Percentiles rank a stretch among this genome's conserved stretches.
phyloP scores from a whole-genome alignment of 2,329 filamentous ascomycete species.

The Penicillium sp. region DNA sequence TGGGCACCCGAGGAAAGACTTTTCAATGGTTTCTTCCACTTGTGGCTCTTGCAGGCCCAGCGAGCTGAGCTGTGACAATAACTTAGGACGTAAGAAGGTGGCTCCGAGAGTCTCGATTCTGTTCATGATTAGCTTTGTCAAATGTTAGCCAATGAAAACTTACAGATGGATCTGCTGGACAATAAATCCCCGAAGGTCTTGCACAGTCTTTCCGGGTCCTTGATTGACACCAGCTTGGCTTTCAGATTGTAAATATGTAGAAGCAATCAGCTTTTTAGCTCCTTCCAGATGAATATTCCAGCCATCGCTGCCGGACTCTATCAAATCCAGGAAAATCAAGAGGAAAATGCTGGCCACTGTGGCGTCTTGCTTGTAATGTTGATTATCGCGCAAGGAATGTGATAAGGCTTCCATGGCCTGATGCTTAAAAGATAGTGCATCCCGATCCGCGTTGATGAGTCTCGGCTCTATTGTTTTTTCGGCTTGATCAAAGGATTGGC shows the following conservation, averaged over 20 bases:
- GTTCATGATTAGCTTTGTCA: background rate
- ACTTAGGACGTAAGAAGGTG: constrained; percentile 32
- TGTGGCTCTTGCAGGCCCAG: constrained; percentile 13
- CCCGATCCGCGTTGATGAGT: constrained; percentile 21
- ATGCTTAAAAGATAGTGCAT: constrained; percentile 36
- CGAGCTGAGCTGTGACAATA: constrained; percentile 26
- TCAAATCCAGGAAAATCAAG: constrained; percentile 32
- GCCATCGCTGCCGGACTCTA: constrained; percentile 35
- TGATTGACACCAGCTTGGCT: constrained; percentile 12
- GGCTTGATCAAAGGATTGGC: constrained; percentile 23
- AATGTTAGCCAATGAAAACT: constrained; percentile 6
- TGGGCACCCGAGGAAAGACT: constrained; percentile 39
- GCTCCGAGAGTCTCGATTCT: constrained; percentile 37
- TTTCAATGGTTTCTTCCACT: constrained; percentile 29
- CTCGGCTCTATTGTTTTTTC: constrained; percentile 5
- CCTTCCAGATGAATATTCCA: constrained; percentile 37
- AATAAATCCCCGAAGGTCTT: constrained; percentile 32
- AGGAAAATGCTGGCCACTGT: constrained; percentile 38
- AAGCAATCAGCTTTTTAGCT: constrained; percentile 29
- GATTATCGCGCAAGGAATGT: constrained; percentile 14
- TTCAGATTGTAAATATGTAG: constrained; percentile 8
- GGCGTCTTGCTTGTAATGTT: constrained; percentile 22
- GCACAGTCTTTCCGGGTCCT: constrained; percentile 28
- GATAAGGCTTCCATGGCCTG: constrained; percentile 35
- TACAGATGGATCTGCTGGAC: constrained; percentile 32